Conservation (phyloP, 2,329 filamentous ascomycete species). For the Colletotrichum incanum region DNA sequence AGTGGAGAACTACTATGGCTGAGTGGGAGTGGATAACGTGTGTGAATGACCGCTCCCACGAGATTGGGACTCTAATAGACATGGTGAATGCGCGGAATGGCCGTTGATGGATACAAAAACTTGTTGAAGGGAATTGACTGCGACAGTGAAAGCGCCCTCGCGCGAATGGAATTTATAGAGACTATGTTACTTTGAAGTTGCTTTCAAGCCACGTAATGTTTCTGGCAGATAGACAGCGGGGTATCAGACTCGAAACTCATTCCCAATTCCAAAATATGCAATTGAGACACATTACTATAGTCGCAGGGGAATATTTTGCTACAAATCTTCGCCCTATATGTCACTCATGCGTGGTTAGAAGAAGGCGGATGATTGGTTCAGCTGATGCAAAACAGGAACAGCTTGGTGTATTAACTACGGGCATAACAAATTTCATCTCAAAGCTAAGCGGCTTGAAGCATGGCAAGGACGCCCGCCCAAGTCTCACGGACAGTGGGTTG, state of each 20-base stretch:
- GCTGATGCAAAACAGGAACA: neutral
- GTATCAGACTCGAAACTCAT: no score
- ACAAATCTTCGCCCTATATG: neutral
- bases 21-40: neutral
- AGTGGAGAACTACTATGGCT: neutral
- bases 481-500: constrained; percentile 42
- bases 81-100: neutral
- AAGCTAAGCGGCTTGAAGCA: constrained; percentile 37
- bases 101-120: neutral
- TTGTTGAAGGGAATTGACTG: no score
- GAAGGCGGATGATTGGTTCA: no score
- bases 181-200: no score
- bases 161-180: neutral
- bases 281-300: no score
- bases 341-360: neutral
- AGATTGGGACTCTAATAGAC: neutral
- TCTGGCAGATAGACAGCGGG: neutral
- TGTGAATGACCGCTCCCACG: neutral
- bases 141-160: no score
- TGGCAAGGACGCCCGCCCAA: constrained; percentile 43
- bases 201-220: no score
- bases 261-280: no score
- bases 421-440: rapidly evolving
- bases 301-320: no score
- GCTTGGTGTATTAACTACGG: no score